Base-by-base conservation (phyloP, 768 basidiomycete genomes). In the Dendrothele bispora region DNA sequence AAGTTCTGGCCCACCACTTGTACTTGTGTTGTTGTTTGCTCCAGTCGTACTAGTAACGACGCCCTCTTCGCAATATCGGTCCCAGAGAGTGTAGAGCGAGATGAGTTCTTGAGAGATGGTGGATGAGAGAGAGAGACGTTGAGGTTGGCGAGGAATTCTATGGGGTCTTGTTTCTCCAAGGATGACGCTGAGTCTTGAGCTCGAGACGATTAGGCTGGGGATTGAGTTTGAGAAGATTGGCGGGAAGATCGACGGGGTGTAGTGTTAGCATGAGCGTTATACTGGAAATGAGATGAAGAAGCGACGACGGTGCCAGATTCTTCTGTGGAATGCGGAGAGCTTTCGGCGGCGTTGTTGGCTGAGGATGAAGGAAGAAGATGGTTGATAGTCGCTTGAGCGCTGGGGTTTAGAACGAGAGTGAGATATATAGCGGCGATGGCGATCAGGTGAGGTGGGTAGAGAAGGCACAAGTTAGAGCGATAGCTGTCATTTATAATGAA, bases 401-500 rank as follows among this genome's bases (percentile, higher is more conserved):
- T 79, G 1, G 74, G 68, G 58, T 91, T 84, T 8, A 93, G 72
- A 40, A 86, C 79, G 60, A 92, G 83, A 0, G 89, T 86, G 49
- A 98, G 80, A 69, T 92, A 97, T 48, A 99, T 80, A 0, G 91
- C 88, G 0, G 94, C 86, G 59, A 97, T 80, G 21, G 95, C 93
- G 55, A 98, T 89, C 46, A 97, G 73, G 62, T 98, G 92, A 0
- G 95, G 95, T 0, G 95, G 94, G 61, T 98, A 87, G 22, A 97
- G 67, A n/a, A 99, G 82, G 60, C 91, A 92, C 17, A 99, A 73
- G 47, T 95, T 89, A 3, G 91, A 93, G 44, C 94, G 83, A 61
- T 93, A 97, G 1, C 89, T 93, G 64, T 98, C 95, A 68, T 98
- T 98, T 61, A 98, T 82, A 61, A 98, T 83, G 63, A 93, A 94